A percentile compares a stretch with the other conserved stretches of the same genome.
Evolutionary conservation across 2,329 filamentous ascomycete species (phyloP).

Genomic region (Neofusicoccum laricinum): DNA sequence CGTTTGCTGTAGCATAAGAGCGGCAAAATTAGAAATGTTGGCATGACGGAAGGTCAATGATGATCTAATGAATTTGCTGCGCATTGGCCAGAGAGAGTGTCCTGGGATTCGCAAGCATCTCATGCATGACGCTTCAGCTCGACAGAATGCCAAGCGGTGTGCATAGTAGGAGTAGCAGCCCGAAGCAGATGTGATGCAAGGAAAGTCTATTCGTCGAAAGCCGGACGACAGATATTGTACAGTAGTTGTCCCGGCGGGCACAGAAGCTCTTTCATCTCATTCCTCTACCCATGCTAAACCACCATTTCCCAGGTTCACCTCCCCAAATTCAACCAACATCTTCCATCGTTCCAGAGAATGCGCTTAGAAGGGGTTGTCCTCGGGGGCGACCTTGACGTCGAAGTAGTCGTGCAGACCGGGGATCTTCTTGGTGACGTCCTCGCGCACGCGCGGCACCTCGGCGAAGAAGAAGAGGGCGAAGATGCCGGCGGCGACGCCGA

Average conservation of each 20-base stretch:
- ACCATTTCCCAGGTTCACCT: background rate
- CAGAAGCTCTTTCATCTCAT: slow-evolving; percentile 4
- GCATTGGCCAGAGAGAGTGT: background rate
- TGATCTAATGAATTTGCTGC: background rate
- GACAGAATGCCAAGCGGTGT: background rate
- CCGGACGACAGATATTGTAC: slow-evolving; percentile 1
- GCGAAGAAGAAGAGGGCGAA: slow-evolving; percentile 64
- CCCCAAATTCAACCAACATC: background rate
- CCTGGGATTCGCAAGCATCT: background rate
- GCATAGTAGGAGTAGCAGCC: background rate
- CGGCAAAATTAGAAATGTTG: slow-evolving; percentile 11
- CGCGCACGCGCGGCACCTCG: slow-evolving; percentile 60
- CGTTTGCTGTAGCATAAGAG: slow-evolving; percentile 18
- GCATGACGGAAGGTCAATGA: background rate
- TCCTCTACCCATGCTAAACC: background rate
- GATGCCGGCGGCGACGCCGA: slow-evolving; percentile 57
- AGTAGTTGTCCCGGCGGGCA: background rate
- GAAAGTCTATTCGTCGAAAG: slow-evolving; percentile 12
- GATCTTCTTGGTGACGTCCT: slow-evolving; percentile 61
- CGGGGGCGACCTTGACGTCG: slow-evolving; percentile 56
- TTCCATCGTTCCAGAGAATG: background rate
- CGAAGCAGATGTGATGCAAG: background rate
- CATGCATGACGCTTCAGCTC: no score
- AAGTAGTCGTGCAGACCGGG: slow-evolving; percentile 58
- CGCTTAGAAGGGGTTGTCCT: slow-evolving; percentile 60